Evolutionary conservation across 805 yeast genomes (phyloP).

Genomic region (Yarrowia alimentaria): DNA sequence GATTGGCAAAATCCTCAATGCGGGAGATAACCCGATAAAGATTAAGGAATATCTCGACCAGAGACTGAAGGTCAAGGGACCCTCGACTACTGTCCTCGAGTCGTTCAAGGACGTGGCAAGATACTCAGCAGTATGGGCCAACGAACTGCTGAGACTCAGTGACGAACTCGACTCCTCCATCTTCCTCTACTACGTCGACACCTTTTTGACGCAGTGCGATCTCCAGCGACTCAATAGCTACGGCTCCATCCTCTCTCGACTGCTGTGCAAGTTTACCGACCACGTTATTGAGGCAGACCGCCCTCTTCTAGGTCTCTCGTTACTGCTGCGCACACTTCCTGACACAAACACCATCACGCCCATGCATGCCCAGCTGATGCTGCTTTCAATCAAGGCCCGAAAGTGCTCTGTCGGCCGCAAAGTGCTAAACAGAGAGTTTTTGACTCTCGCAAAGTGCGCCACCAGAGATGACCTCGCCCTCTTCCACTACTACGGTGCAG

Average conservation of each 20-base stretch:
- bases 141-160: conserved; percentile 10
- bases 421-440: conserved; percentile 6
- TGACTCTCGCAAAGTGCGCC: conserved; percentile 7
- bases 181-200: conserved; percentile 9
- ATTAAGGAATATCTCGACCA: conserved; percentile 5
- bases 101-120: conserved; percentile 15
- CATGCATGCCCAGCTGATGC: conserved; percentile 24
- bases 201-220: background rate
- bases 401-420: conserved; percentile 11
- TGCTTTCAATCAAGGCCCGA: conserved; percentile 4
- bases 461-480: conserved; percentile 16
- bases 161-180: conserved; percentile 6
- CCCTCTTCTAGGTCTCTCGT: conserved; percentile 11
- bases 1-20: conserved; percentile 1
- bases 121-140: conserved; percentile 11
- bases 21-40: conserved; percentile 1
- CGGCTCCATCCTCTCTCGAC: background rate
- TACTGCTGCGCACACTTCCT: background rate
- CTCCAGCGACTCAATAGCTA: background rate
- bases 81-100: conserved; percentile 4
- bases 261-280: background rate
- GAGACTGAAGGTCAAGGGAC: conserved; percentile 3
- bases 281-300: conserved; percentile 4
- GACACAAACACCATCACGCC: conserved; percentile 20
- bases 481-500: conserved; percentile 31